Evolutionary conservation across 2,329 filamentous ascomycete species (phyloP), one percentile per base, ranked within the genome.

Genomic region (Cordyceps javanica): DNA sequence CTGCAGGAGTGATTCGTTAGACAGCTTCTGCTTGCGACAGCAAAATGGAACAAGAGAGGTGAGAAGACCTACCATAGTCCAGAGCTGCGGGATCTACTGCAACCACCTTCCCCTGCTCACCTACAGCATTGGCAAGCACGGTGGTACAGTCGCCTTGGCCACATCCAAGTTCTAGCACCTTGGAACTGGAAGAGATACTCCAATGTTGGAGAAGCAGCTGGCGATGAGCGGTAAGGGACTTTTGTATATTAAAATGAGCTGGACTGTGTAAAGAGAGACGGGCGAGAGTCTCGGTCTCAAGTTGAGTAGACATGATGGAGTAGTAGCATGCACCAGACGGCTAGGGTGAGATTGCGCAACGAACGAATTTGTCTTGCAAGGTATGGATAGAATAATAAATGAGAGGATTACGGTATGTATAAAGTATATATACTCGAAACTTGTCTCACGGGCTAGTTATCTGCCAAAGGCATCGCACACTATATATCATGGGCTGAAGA

Each of bases 91-190:
- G 79, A 68, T 82, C 80, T 30, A 81, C 63, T 2, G 77, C 79
- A 42, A 73, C 72, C 9, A 81, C 68, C 41, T 65, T 66, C 0
- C 78, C 77, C 1, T 64, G 25, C 13, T 70, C 62, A 8, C 75
- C 73, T 2, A 79, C 72, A 23, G 58, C 71, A 63, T 71, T 63
- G 41, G 80, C 80, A 23, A 83, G 73, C 9, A 74, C 75, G 16
- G 74, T 70, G 1, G 81, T 82, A 62, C 74, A 77, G 62, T 80
- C 78, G 3, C 80, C 81, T 61, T 83, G 81, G 2, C 80, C 81
- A 65, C 80, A 82, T 44, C 80, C 81, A 28, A 83, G 63, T 63
- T 83, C 81, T 1, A 83, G 70, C 9, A 82, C 65, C 5, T 69
- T 71, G 16, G 69, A 68, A 56, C 73, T 72, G 0, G 69, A 63